phyloP scores from a whole-genome alignment of 345 rosid genomes.

The Heritiera littoralis region DNA sequence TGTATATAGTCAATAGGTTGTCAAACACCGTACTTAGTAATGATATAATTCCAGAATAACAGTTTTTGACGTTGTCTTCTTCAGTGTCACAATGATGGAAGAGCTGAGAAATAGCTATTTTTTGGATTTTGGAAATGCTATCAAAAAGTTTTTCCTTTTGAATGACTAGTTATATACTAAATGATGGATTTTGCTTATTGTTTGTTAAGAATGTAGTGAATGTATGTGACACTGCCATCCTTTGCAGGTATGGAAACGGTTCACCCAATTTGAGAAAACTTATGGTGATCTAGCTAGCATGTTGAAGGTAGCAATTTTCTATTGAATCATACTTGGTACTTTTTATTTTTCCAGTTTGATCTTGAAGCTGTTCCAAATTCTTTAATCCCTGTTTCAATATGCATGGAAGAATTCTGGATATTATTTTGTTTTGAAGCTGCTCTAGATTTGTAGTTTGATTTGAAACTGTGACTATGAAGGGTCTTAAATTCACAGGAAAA shows the following conservation, averaged over 20 bases:
- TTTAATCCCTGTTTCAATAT: not conserved
- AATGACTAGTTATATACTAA: not conserved
- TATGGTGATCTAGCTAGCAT: conserved; percentile 93
- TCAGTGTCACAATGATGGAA: not conserved
- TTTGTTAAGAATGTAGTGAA: not conserved
- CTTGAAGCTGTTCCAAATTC: not conserved
- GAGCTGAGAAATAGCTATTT: not conserved
- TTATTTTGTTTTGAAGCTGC: conserved; percentile 15
- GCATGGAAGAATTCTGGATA: not conserved
- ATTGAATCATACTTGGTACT: not conserved
- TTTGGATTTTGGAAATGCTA: not conserved
- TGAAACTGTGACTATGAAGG: not conserved
- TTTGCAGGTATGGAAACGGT: conserved; percentile 87
- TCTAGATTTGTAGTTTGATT: not conserved
- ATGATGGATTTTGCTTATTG: not conserved
- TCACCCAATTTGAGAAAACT: conserved; percentile 80
- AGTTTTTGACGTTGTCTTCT: not conserved
- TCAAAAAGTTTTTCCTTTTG: not conserved
- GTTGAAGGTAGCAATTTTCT: conserved; percentile 63
- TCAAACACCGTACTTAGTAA: too few species aligned
- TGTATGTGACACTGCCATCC: conserved; percentile 5
- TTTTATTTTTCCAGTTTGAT: not conserved
- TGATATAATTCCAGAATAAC: not conserved
- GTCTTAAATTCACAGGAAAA: not conserved
- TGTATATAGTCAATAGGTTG: not conserved